Evolutionary conservation across 768 basidiomycete species (phyloP), one percentile per base, ranked within the genome.

Genomic region (Suillus hirtellus): DNA sequence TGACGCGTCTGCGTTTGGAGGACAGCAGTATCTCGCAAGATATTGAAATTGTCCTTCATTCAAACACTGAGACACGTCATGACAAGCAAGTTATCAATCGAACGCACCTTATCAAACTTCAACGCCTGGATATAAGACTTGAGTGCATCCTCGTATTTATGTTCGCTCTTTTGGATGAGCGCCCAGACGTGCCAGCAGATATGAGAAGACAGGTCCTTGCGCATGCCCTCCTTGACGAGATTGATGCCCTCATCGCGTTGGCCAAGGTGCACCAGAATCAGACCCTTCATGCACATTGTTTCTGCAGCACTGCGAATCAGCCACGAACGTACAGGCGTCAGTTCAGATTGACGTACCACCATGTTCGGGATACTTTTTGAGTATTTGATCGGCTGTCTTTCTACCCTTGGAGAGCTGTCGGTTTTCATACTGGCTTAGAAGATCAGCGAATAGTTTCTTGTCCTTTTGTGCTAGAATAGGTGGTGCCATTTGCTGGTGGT

Each of bases 111-210:
- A 79, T 99, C 97, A 70, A 92, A 92, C 64, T 85, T 84, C 67
- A 96, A 79, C 2, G 96, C 96, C 78, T 93, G 91, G 2, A 84
- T 86, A 75, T 98, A 99, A 31, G 95, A 95, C 70, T 95, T 92
- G 70, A 94, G 82, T 0, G 97, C 95, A 70, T 96, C 95, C 67
- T 93, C 93, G 70, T 94, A 98, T 72, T 96, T 94, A 76, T 92
- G 95, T 74, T 97, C 92, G 10, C 89, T 90, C 75, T 96, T 94
- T 74, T 95, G 92, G 24, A 97, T 87, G 70, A 99, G 89, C 34
- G 95, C 97, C 73, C 94, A 92, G 67, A 99, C 96, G 76, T 99
- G 97, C 96, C 97, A 99, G 72, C 89, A 90, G 72, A 99, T 98
- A 71, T 98, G 95, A 21, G 93, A 95, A 38, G 85, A 89, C 61